Conservation (phyloP, 306 rosid genomes). For the Cicer bijugum region DNA sequence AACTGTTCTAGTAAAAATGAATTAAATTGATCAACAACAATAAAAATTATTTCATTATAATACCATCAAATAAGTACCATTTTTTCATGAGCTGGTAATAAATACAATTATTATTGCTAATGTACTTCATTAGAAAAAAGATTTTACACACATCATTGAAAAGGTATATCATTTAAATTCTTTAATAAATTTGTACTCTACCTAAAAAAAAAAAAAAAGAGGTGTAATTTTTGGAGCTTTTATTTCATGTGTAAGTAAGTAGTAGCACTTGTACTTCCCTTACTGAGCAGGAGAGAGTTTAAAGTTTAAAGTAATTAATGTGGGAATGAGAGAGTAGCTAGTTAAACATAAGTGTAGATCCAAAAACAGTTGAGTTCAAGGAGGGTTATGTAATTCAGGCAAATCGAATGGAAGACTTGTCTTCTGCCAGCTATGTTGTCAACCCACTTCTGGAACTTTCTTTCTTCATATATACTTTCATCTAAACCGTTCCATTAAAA, state of each 20-base stretch:
- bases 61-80: too few species aligned
- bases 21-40: too few species aligned
- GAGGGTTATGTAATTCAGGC: constrained; percentile 17
- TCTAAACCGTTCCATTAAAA: too few species aligned
- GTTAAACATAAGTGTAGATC: constrained; percentile 35
- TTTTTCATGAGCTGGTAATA: too few species aligned
- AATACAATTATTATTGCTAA: too few species aligned
- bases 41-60: too few species aligned
- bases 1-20: too few species aligned
- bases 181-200: neutral
- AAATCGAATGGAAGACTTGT: neutral
- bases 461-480: neutral
- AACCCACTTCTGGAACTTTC: constrained; percentile 33
- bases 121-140: too few species aligned
- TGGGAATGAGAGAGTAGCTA: constrained; percentile 43
- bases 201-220: neutral
- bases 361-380: constrained; percentile 17
- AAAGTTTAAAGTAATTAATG: constrained; percentile 22
- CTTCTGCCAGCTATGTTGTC: constrained; percentile 41
- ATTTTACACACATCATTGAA: too few species aligned
- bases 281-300: neutral
- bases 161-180: neutral
- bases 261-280: neutral
- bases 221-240: constrained; percentile 2
- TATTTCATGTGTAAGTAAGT: neutral